A percentile compares a stretch with the other conserved stretches of the same genome.
These are phyloP conservation scores for Fonsecaea pedrosoi DNA, from an alignment of 2,329 filamentous ascomycete species.

Conservation along the genomic window DNA sequence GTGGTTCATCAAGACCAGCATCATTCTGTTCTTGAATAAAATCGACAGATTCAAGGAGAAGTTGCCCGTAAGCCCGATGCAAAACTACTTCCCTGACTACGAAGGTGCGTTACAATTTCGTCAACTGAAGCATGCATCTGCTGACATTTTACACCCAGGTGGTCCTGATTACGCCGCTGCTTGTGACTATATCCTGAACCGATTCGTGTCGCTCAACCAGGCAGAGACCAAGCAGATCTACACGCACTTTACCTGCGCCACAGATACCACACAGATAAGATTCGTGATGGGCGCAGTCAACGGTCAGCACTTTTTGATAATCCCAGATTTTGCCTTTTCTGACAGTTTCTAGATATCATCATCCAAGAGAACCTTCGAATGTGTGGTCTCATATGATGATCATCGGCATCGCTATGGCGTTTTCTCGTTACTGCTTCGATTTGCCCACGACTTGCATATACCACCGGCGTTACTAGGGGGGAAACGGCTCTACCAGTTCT, in stretches of 20 bases:
- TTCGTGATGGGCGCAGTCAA: slow-evolving; percentile 99
- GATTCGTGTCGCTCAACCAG: slow-evolving; percentile 97
- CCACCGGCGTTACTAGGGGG: slow-evolving; percentile 29
- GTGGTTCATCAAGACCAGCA: slow-evolving; percentile 75
- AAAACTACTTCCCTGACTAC: slow-evolving; percentile 77
- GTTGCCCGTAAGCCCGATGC: slow-evolving; percentile 74
- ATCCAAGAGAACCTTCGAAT: slow-evolving; percentile 98
- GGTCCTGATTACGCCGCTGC: slow-evolving; percentile 94
- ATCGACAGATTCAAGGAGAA: slow-evolving; percentile 79
- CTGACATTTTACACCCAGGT: slow-evolving; percentile 56
- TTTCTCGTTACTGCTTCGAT: slow-evolving; percentile 25
- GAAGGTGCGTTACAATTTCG: slow-evolving; percentile 60
- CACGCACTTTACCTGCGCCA: slow-evolving; percentile 98
- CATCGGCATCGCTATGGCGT: slow-evolving; percentile 19
- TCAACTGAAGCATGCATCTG: slow-evolving; percentile 12
- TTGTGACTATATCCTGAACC: slow-evolving; percentile 98
- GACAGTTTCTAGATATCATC: slow-evolving; percentile 81
- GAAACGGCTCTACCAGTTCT: slow-evolving; percentile 12
- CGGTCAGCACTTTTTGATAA: slow-evolving; percentile 65
- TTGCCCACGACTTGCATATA: slow-evolving; percentile 36
- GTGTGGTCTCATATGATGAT: slow-evolving; percentile 83
- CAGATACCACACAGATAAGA: slow-evolving; percentile 97
- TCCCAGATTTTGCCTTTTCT: slow-evolving; percentile 44
- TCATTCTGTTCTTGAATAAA: slow-evolving; percentile 77
- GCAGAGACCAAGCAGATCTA: slow-evolving; percentile 99